phyloP scores from a whole-genome alignment of 306 rosid genomes.

The Cyamopsis tetragonoloba region DNA sequence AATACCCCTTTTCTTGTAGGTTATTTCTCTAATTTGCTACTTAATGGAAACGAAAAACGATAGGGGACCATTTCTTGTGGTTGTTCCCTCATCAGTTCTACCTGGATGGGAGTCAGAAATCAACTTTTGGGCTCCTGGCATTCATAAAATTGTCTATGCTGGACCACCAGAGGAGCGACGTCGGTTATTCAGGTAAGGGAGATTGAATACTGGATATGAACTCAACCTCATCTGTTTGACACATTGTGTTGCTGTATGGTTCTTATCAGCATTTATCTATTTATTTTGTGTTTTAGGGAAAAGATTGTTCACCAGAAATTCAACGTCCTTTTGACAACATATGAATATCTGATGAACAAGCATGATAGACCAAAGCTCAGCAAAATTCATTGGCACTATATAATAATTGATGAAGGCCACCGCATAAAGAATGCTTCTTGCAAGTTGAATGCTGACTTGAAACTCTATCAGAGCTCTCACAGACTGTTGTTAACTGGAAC shows the following conservation, averaged over 20 bases:
- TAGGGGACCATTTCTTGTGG: conserved; percentile 97
- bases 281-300: conserved; percentile 64
- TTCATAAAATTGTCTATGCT: conserved; percentile 76
- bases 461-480: conserved; percentile 93
- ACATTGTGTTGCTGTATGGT: conserved; percentile 16
- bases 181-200: conserved; percentile 77
- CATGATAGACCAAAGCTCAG: conserved; percentile 98
- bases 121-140: conserved; percentile 86
- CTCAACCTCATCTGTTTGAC: neutral
- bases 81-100: conserved; percentile 96
- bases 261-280: no score
- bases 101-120: conserved; percentile 99
- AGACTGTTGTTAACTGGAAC: conserved; percentile 98
- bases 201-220: conserved; percentile 21
- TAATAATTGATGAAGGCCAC: conserved; percentile 98
- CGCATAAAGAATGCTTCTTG: conserved; percentile 99
- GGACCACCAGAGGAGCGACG: conserved; percentile 99
- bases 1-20: conserved; percentile 44
- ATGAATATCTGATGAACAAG: conserved; percentile 98
- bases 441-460: conserved; percentile 95
- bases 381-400: conserved; percentile 94
- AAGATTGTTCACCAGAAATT: conserved; percentile 89
- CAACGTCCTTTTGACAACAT: conserved; percentile 94
- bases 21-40: conserved; percentile 92
- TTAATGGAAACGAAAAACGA: conserved; percentile 97